Evolutionary conservation across 352 stramenopile genomes (phyloP), one percentile per base, ranked within the genome.

Genomic region (Pythium utonaiense): DNA sequence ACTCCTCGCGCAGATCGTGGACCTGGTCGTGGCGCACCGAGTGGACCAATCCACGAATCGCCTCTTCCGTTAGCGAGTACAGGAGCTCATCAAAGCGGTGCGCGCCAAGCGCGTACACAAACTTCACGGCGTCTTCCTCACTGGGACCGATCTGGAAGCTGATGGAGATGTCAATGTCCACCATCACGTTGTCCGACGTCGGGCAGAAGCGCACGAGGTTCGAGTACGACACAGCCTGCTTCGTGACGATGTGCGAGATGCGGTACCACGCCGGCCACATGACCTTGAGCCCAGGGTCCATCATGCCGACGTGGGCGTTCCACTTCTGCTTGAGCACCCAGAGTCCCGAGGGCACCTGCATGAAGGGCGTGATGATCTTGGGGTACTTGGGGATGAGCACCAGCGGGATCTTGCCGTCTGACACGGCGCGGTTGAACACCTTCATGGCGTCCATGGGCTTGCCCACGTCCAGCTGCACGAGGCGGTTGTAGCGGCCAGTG

Each of bases 91-190:
- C 83, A 47, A 95, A 93, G 41, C 80, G 78, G 50, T 93, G 78
- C 9, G 83, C 86, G 3, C 86, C 86, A n/a, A 95, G 65, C 31
- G 74, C 71, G 67, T 95, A 95, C 25, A 95, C 83, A 71, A 95
- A 95, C 53, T 77, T 87, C 60, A 87, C 78, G 2, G 80, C 86
- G 38, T 91, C 86, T 3, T 95, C 72, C 28, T 82, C 71, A 1
- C 70, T 90, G 2, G 86, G 86, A 0, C 86, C 86, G 47, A 95
- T 91, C 67, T 91, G 83, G 72, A 95, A 90, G 52, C 81, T 93
- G 66, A 95, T 86, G 34, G 86, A 95, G 53, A 93, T 86, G 69
- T 93, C 82, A 47, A 95, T 90, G 55, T 93, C 74, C n/a, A 94
- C 78, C 85, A 96, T 94, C 14, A 96, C 84, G 53, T 94, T 96